Evolutionary conservation across 169 alveolate genomes (phyloP).

Genomic region (Theileria equi): DNA sequence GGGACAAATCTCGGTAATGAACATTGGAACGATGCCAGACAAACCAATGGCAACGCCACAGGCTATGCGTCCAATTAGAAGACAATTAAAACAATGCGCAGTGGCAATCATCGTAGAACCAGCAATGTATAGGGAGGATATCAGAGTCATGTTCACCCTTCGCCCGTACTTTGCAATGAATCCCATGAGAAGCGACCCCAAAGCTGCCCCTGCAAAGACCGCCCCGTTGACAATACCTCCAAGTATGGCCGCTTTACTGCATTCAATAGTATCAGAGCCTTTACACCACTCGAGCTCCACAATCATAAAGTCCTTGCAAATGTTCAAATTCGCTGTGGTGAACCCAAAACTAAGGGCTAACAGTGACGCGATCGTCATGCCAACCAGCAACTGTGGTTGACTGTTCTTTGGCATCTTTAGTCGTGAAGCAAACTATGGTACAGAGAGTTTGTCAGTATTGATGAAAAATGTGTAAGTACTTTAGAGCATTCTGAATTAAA

Average conservation of each 20-base stretch:
- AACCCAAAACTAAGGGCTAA: slow-evolving; percentile 70
- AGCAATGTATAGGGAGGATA: slow-evolving; percentile 54
- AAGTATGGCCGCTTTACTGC: slow-evolving; percentile 22
- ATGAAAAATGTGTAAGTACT: too few species aligned
- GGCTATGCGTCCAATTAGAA: slow-evolving; percentile 73
- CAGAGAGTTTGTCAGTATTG: too few species aligned
- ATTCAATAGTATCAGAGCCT: slow-evolving; percentile 18
- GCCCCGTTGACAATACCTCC: slow-evolving; percentile 62
- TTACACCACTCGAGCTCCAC: slow-evolving; percentile 73
- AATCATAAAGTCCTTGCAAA: slow-evolving; percentile 64
- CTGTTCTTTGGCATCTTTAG: too few species aligned
- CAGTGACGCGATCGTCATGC: slow-evolving; percentile 52
- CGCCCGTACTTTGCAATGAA: slow-evolving; percentile 57
- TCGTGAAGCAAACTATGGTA: too few species aligned
- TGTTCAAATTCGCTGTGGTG: slow-evolving; percentile 59
- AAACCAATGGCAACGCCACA: slow-evolving; percentile 82
- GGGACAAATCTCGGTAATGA: slow-evolving; percentile 78
- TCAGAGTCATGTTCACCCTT: slow-evolving; percentile 52
- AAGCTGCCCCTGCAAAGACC: slow-evolving; percentile 71
- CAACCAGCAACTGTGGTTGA: slow-evolving; percentile 23
- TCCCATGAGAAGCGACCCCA: slow-evolving; percentile 67
- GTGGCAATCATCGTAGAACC: slow-evolving; percentile 61
- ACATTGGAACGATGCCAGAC: slow-evolving; percentile 79
- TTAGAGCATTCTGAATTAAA: too few species aligned
- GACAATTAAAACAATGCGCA: slow-evolving; percentile 62